phyloP scores from a whole-genome alignment of 768 basidiomycete genomes.

The Fibroporia radiculosa region DNA sequence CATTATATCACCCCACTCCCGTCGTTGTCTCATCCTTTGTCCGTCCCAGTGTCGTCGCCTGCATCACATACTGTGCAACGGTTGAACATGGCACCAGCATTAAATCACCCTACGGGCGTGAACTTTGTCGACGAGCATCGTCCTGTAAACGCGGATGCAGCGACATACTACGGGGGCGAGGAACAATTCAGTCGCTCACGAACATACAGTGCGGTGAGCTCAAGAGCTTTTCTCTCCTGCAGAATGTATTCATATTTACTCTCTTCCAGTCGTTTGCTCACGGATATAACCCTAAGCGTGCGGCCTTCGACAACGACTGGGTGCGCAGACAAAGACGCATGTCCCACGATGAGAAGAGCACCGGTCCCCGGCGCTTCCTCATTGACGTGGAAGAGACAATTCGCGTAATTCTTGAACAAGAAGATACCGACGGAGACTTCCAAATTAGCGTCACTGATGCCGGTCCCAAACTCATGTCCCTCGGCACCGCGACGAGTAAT shows the following conservation, averaged over 20 bases:
- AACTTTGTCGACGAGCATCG: conserved; percentile 58
- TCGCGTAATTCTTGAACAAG: conserved; percentile 91
- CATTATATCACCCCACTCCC: background rate
- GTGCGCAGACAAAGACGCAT: conserved; percentile 69
- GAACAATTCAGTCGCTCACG: conserved; percentile 76
- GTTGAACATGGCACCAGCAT: conserved; percentile 50
- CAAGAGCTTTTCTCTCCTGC: background rate
- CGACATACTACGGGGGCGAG: conserved; percentile 75
- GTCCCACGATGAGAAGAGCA: conserved; percentile 89
- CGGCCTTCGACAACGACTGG: conserved; percentile 73
- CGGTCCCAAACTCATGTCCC: conserved; percentile 91
- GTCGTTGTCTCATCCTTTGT: background rate
- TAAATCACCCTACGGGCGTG: conserved; percentile 57
- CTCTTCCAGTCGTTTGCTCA: conserved; percentile 16
- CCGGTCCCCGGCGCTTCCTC: conserved; percentile 81
- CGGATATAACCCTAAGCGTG: conserved; percentile 55
- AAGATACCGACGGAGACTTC: conserved; percentile 95
- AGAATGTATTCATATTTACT: conserved; percentile 8
- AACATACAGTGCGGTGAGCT: conserved; percentile 79
- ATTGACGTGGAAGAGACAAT: conserved; percentile 99
- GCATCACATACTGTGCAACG: background rate
- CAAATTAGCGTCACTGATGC: conserved; percentile 96
- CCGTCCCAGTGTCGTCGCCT: background rate
- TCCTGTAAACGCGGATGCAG: conserved; percentile 57
- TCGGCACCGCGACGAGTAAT: conserved; percentile 96